Evolutionary conservation across 2,329 filamentous ascomycete species (phyloP).

Genomic region (Scedosporium apiospermum): DNA sequence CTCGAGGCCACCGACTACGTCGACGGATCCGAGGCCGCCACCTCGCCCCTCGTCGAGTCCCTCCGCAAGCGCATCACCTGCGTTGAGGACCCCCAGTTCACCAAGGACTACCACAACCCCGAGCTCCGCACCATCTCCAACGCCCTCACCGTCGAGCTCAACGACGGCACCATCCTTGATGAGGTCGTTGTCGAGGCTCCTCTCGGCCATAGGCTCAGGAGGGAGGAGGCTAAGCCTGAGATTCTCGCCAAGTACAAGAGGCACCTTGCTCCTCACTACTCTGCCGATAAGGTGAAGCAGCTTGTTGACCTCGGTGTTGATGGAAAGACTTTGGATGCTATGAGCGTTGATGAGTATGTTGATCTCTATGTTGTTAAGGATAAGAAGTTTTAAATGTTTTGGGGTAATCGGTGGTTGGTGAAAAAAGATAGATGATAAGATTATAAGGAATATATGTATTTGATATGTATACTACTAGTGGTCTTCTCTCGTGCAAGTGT

Average conservation of each 20-base stretch:
- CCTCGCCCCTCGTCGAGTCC: slow-evolving; percentile 78
- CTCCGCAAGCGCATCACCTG: slow-evolving; percentile 91
- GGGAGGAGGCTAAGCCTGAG: slow-evolving; percentile 96
- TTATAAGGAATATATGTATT: background rate
- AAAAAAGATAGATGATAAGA: background rate
- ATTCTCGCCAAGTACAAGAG: slow-evolving; percentile 93
- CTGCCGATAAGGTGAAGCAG: slow-evolving; percentile 65
- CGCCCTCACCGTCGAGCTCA: slow-evolving; percentile 86
- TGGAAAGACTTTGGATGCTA: slow-evolving; percentile 62
- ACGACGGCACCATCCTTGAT: slow-evolving; percentile 84
- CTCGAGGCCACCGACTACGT: slow-evolving; percentile 90
- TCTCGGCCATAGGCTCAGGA: slow-evolving; percentile 79
- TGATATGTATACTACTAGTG: background rate
- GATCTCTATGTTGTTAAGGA: slow-evolving; percentile 64
- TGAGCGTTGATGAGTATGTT: slow-evolving; percentile 87
- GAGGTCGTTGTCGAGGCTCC: slow-evolving; percentile 92
- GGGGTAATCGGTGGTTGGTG: background rate
- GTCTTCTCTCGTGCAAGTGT: too few relatives aligned
- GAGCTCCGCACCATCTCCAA: slow-evolving; percentile 93
- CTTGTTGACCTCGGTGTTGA: slow-evolving; percentile 74
- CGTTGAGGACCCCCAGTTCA: slow-evolving; percentile 93
- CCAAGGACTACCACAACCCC: slow-evolving; percentile 90
- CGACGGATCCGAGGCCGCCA: slow-evolving; percentile 86
- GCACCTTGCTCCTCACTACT: slow-evolving; percentile 78
- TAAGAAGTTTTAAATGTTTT: slow-evolving; percentile 39